Evolutionary conservation across 129 eudicot genomes (phyloP), one percentile per base, ranked within the genome.

Genomic region (Oenanthe sinensis): DNA sequence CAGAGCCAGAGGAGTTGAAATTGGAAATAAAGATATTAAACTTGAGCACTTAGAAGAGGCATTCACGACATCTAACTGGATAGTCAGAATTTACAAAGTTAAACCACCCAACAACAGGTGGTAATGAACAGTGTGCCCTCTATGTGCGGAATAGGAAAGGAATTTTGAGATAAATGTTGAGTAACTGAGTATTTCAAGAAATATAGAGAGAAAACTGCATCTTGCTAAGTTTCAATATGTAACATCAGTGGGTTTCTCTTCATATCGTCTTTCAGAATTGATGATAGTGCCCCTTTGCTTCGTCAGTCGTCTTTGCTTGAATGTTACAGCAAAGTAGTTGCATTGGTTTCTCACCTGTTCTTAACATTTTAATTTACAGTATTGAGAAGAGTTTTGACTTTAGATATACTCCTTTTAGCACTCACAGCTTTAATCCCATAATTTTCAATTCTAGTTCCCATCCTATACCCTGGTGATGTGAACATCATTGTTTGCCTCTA

Each of bases 31-130:
- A 82, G 98, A 95, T 78, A 88, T 95, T 76, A 94, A 91, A 83
- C 92, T 94, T 67, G 97, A 94, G 76, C 79, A 91, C 84, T 82
- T 94, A 76, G 98, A 94, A 85, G 98, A 94, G 81, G 97, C 98
- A 82, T 91, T 85, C 85, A 94, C 98, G 8, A 91, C 98, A 55
- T 91, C 98, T 24, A 94, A 94, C 83, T 94, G 98, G 97, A 94
- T 94, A 44, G 92, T 94, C 20, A 85, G 98, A 83, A 94, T 94
- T 80, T 94, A 94, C 87, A 94, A 91, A 85, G 98, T 94, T 14
- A 94, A 94, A 81, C 98, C 97, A 55, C 96, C 97, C 2, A 91
- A 87, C 45, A 94, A 94, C 77, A 85, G 98, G 82, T 90, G 97
- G 97, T 94, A 86, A 87, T 68, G 22, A 60, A 30, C 14, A n/a